Base-by-base conservation (phyloP, 148 eudicot species). In the Rhododendron vialii region DNA sequence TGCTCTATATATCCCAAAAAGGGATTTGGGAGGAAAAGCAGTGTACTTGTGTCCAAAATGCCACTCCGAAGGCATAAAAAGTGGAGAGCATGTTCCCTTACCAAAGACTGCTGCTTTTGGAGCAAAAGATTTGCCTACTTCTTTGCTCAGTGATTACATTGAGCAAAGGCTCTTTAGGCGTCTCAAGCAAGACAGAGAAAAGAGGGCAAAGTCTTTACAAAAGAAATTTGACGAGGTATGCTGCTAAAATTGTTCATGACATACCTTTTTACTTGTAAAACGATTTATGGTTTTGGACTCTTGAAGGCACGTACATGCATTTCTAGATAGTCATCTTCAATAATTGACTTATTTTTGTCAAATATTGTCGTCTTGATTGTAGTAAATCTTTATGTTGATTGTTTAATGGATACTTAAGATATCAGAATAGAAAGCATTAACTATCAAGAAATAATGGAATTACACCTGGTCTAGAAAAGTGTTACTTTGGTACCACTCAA, bases 21-120 rank as follows among this genome's bases (percentile, higher is more conserved):
- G 89, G 79, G 95, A 95, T 88, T 45, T 86, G 47, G 95, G 92
- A 73, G 96, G 97, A 57, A 81, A 92, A 69, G 89, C 89, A 24
- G 93, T 90, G 85, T 96, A 94, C 86, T 63, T 91, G 65, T 96
- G 99, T 89, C 99, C 98, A 3, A 89, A 78, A 78, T 96, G 99
- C 87, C 91, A 87, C 88, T 86, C 92, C 57, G 84, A 90, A 83
- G 95, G 94, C 59, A 86, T 96, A 1, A 89, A 90, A 90, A 63
- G 67, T 59, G 92, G 92, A 83, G 75, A 88, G 57, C 87, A 88
- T 71, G 84, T 75, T 77, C 92, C 96, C 77, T 83, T 90, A 76
- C 89, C 92, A 81, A 88, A 85, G 71, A 88, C 89, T 81, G 86
- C 90, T 90, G 88, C 90, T 85, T 88, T 93, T 88, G 92, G 91